Base-by-base conservation (phyloP, 805 yeast species). In the Lipomyces kockii region DNA sequence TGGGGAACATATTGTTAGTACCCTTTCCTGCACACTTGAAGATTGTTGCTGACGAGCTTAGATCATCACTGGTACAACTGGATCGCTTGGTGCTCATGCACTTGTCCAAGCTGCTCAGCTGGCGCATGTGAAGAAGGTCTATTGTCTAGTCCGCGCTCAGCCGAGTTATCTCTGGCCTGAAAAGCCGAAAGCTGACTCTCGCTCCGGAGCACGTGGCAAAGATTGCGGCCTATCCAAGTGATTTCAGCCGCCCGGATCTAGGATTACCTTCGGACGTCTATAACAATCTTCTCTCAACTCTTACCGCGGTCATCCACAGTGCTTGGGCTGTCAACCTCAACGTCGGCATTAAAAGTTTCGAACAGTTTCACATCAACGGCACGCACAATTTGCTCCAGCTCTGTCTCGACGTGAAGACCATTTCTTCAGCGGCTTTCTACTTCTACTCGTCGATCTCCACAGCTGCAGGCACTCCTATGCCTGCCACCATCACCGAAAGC, bases 311-410 rank as follows among this genome's bases (percentile, higher is more conserved):
- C 9, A 65, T 67, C 32, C 70, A 67, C 49, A 51, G 62, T 32
- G 70, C 70, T 6, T 67, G 70, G 70, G 63, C 70, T 2, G 70
- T 67, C n/a, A 67, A 67, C 37, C 65, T 67, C 55, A 65, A 65
- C 57, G 43, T 62, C 29, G 64, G 63, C 20, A 60, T 67, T 11
- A 46, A 37, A 25, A 61, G 65, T 14, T 67, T 67, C 39, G 70
- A 67, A 14, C 56, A 60, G n/a, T 17, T 43, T n/a, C 70, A 67
- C 35, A 67, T 67, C 43, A 59, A 37, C 11, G 70, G 69, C 49
- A 60, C 55, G 27, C 63, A 64, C 27, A 62, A 67, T n/a, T 35
- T 67, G 25, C 25, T 67, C 20, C 61, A 65, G 34, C 32, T 67
- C 11, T 64, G 69, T 35, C 64, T 67, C n/a, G 63, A 56, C 37